Evolutionary conservation across 2,329 filamentous ascomycete genomes (phyloP).

Genomic region (Talaromyces islandicus): DNA sequence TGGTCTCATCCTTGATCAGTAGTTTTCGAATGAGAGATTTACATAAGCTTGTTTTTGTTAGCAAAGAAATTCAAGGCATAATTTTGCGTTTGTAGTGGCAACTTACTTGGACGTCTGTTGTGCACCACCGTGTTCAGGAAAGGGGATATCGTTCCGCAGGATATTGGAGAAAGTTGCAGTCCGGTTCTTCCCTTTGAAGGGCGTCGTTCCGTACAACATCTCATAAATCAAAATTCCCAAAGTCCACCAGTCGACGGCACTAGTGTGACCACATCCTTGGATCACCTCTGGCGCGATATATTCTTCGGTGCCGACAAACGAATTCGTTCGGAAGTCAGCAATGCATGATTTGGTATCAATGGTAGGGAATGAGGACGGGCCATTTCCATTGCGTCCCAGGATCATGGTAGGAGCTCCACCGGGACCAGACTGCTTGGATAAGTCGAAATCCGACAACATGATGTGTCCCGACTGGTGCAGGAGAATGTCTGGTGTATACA

Average conservation of each 20-base stretch:
- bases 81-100: not conserved
- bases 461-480: conserved; percentile 99
- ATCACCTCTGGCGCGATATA: conserved; percentile 99
- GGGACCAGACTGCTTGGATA: conserved; percentile 94
- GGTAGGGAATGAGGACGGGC: conserved; percentile 80
- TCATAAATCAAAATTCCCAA: conserved; percentile 95
- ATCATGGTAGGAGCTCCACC: conserved; percentile 98
- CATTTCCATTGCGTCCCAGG: conserved; percentile 79
- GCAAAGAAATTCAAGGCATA: not conserved
- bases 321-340: conserved; percentile 95
- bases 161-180: conserved; percentile 99
- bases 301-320: conserved; percentile 96
- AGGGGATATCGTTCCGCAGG: conserved; percentile 87
- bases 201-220: conserved; percentile 97
- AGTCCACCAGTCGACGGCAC: conserved; percentile 99
- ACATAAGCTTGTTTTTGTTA: conserved; percentile 61
- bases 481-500: conserved; percentile 67
- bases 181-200: conserved; percentile 98
- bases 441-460: conserved; percentile 98
- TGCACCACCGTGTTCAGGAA: conserved; percentile 78
- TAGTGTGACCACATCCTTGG: conserved; percentile 96
- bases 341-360: conserved; percentile 99
- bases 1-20: conserved; percentile 94
- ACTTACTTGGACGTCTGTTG: conserved; percentile 89
- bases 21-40: conserved; percentile 95